Base-by-base conservation (phyloP, 805 yeast genomes). In the Lipomyces kockii region DNA sequence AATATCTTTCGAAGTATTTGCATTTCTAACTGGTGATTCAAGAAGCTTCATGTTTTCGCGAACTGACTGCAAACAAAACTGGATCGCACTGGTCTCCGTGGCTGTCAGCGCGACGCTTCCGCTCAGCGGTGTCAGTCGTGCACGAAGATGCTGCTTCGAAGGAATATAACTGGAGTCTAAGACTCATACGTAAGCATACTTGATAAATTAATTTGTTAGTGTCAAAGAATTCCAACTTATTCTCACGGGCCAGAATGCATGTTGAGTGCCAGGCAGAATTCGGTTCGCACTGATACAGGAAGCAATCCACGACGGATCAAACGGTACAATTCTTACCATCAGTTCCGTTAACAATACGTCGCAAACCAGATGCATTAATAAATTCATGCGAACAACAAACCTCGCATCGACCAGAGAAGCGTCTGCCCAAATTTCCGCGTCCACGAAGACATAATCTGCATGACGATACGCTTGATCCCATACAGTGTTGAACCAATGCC, bases 261-360 rank as follows among this genome's bases (percentile, higher is more conserved):
- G 55, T 22, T 58, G 34, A 12, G 8, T 12, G 35, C 61, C 54
- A 12, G 61, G 37, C 14, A 49, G 34, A 6, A 58, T 39, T 39
- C 55, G 29, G n/a, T 34, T 20, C 39, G 55, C 34, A 14, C 37
- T 22, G 35, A 58, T 39, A 20, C 55, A 58, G 9, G n/a, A 14
- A 8, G 20, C 61, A 35, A 58, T 58, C 61, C 61, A 58, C 20
- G 22, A 25, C 55, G 61, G 61, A 39, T 58, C 56, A 58, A 58
- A 37, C 35, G 61, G 25, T 14, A 58, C 39, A 39, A 58, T 58
- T n/a, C 61, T 58, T 14, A 60, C 22, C n/a, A 37, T 39, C 39
- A 58, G 34, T n/a, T n/a, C 14, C 22, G 39, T 20, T 29, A 20
- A 22, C 20, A 11, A 5, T 12, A n/a, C 2, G 11, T 52, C 59